These are phyloP conservation scores for Saccharomycopsis hybrid DNA, from an alignment of 1,139 yeast species.

Conservation along the genomic window DNA sequence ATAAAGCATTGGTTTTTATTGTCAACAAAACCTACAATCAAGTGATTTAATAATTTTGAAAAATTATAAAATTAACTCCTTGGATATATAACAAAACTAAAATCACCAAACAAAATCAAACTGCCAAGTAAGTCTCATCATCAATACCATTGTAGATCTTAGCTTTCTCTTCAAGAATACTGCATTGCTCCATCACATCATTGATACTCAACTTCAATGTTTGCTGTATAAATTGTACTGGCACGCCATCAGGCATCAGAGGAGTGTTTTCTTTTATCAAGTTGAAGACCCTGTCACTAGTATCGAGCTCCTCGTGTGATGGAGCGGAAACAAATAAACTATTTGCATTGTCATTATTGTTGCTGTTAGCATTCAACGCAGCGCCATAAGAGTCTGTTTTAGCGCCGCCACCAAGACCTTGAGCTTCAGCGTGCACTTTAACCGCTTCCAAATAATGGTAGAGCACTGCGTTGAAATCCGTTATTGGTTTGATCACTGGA, in stretches of 20 bases:
- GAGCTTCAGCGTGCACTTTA: slow-evolving; percentile 51
- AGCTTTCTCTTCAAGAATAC: slow-evolving; percentile 55
- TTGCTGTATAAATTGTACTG: slow-evolving; percentile 53
- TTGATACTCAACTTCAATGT: slow-evolving; percentile 44
- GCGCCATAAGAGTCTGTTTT: too few relatives aligned
- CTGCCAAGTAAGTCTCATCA: slow-evolving; percentile 52
- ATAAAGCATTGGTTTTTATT: too few relatives aligned
- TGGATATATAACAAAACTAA: too few relatives aligned
- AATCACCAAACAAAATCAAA: slow-evolving; percentile 30
- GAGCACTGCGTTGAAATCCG: slow-evolving; percentile 67
- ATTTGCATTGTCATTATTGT: slow-evolving; percentile 26
- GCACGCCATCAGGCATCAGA: slow-evolving; percentile 69
- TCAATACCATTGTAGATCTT: slow-evolving; percentile 62
- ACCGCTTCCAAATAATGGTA: slow-evolving; percentile 75
- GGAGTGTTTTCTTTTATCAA: slow-evolving; percentile 45
- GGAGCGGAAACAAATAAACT: slow-evolving; percentile 44
- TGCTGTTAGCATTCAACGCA: too few relatives aligned
- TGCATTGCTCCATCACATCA: slow-evolving; percentile 43
- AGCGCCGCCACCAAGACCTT: slow-evolving; percentile 30
- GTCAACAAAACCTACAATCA: too few relatives aligned
- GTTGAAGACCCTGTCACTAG: slow-evolving; percentile 40
- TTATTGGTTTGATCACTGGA: slow-evolving; percentile 52
- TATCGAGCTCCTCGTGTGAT: slow-evolving; percentile 31
- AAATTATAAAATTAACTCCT: too few relatives aligned
- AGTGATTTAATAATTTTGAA: too few relatives aligned